Evolutionary conservation across 805 yeast species (phyloP).

Genomic region (Diddensiella santjacobensis): DNA sequence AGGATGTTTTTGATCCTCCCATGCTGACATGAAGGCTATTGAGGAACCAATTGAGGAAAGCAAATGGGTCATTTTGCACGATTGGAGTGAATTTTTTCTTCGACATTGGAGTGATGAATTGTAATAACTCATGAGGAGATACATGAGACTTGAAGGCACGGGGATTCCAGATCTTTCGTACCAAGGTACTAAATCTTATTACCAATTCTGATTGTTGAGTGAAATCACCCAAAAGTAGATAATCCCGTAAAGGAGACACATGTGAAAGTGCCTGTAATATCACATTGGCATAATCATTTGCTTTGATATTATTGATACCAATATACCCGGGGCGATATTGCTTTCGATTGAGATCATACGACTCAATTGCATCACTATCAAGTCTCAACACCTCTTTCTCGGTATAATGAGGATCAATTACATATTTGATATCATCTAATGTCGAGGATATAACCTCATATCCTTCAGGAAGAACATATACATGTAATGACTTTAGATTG

Average conservation of each 20-base stretch:
- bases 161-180: conserved; percentile 63
- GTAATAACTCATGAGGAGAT: conserved; percentile 64
- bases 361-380: conserved; percentile 21
- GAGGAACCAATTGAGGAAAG: conserved; percentile 57
- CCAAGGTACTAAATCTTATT: conserved; percentile 42
- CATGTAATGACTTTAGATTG: conserved; percentile 46
- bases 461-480: conserved; percentile 63
- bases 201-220: conserved; percentile 36
- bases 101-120: conserved; percentile 43
- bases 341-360: conserved; percentile 42
- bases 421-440: conserved; percentile 50
- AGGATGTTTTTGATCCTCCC: conserved; percentile 28
- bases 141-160: conserved; percentile 56
- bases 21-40: conserved; percentile 41
- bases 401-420: conserved; percentile 51
- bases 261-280: conserved; percentile 56
- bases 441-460: conserved; percentile 39
- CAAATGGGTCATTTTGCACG: conserved; percentile 49
- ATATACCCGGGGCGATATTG: conserved; percentile 59
- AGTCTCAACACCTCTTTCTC: conserved; percentile 35
- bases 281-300: conserved; percentile 55
- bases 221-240: conserved; percentile 34
- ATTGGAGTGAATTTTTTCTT: conserved; percentile 41
- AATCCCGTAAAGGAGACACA: conserved; percentile 47
- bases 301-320: conserved; percentile 54